Evolutionary conservation across 345 rosid genomes (phyloP).

Genomic region (Anacardium occidentale): DNA sequence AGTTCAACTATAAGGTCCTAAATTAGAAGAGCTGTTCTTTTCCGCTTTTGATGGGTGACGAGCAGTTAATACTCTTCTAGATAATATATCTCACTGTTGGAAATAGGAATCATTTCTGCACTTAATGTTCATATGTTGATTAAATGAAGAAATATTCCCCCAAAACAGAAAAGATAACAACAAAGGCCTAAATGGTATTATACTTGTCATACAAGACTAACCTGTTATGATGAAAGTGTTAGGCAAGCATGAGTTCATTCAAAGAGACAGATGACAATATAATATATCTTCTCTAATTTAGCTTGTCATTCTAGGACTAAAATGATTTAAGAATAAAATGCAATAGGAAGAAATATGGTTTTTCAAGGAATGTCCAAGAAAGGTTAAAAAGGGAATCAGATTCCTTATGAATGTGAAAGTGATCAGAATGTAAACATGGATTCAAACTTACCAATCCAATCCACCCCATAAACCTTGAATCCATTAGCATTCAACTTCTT

Average conservation of each 20-base stretch:
- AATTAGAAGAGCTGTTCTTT: neutral
- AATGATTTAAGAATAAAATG: neutral
- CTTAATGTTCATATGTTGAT: neutral
- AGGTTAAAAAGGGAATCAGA: neutral
- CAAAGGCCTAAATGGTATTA: neutral
- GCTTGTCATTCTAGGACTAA: neutral
- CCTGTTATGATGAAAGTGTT: neutral
- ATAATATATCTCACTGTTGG: neutral
- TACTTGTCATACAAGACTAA: neutral
- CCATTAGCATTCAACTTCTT: slow-evolving; percentile 76
- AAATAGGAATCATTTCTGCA: neutral
- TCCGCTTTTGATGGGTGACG: too few species aligned
- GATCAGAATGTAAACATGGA: neutral
- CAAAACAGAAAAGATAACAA: neutral
- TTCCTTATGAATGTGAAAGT: neutral
- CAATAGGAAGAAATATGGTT: neutral
- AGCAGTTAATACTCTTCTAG: too few species aligned
- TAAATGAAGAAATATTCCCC: neutral
- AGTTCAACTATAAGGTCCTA: neutral
- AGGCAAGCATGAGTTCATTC: neutral
- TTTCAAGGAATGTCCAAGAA: neutral
- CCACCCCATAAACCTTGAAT: slow-evolving; percentile 89
- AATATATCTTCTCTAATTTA: too few species aligned
- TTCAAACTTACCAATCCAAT: slow-evolving; percentile 79
- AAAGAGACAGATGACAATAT: neutral